A percentile compares a stretch with the other conserved stretches of the same genome.
Conservation (phyloP, 2,329 filamentous ascomycete genomes). For the Colletotrichum sp. region DNA sequence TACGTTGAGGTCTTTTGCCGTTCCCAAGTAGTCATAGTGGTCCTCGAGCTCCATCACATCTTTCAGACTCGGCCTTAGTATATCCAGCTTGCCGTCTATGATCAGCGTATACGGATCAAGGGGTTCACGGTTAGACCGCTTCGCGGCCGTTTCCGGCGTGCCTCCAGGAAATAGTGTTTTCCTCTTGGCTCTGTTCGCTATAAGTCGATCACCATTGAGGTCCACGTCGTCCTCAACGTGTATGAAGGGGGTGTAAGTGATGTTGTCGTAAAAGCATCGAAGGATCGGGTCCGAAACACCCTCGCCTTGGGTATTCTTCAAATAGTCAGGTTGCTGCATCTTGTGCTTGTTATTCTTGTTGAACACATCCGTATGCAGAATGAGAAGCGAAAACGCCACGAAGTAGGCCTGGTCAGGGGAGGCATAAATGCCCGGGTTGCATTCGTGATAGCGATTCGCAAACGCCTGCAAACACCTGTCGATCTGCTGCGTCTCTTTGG, state of each 20-base stretch:
- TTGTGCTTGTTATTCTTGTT: constrained; percentile 99
- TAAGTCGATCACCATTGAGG: constrained; percentile 75
- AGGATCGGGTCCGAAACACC: constrained; percentile 93
- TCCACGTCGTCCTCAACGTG: constrained; percentile 93
- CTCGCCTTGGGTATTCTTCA: constrained; percentile 92
- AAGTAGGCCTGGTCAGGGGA: constrained; percentile 96
- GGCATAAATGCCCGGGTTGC: constrained; percentile 94
- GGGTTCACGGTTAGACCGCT: constrained; percentile 76
- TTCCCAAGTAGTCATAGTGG: constrained; percentile 86
- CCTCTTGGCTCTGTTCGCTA: constrained; percentile 74
- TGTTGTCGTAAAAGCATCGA: constrained; percentile 98
- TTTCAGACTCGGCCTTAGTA: constrained; percentile 82
- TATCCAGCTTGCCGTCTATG: constrained; percentile 85
- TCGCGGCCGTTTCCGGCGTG: constrained; percentile 64
- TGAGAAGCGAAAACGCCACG: constrained; percentile 94
- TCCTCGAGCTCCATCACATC: constrained; percentile 95
- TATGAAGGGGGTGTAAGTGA: constrained; percentile 97
- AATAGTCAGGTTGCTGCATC: constrained; percentile 95
- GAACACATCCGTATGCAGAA: constrained; percentile 98
- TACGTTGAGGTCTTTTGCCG: constrained; percentile 76
- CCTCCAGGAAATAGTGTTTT: constrained; percentile 71
- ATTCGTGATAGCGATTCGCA: constrained; percentile 96
- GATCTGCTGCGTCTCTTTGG: constrained; percentile 97
- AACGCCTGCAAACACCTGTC: constrained; percentile 94
- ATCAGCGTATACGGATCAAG: constrained; percentile 96